phyloP scores from a whole-genome alignment of 2,329 filamentous ascomycete genomes.

The Acephala macrosclerotiorum region DNA sequence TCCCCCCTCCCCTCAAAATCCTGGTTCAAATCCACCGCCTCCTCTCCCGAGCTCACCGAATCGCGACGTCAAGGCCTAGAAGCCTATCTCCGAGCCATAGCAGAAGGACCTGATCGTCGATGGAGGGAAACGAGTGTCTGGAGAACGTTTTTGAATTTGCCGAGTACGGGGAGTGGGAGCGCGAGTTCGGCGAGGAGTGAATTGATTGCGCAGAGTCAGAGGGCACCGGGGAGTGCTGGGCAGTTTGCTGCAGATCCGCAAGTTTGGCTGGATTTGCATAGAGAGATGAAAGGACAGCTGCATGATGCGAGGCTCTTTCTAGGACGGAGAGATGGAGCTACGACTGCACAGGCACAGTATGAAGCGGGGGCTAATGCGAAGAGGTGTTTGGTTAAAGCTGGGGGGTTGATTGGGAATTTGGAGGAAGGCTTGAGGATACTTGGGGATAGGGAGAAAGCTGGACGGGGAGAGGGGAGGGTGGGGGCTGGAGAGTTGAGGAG shows the following conservation, averaged over 20 bases:
- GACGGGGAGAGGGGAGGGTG: slow-evolving; percentile 48
- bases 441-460: slow-evolving; percentile 53
- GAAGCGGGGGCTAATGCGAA: slow-evolving; percentile 80
- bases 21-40: slow-evolving; percentile 78
- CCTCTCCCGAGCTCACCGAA: slow-evolving; percentile 73
- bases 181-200: slow-evolving; percentile 40
- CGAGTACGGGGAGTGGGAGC: slow-evolving; percentile 51
- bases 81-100: slow-evolving; percentile 74
- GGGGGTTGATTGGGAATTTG: slow-evolving; percentile 67
- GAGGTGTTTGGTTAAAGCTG: slow-evolving; percentile 73
- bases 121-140: slow-evolving; percentile 80
- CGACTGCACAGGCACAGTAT: slow-evolving; percentile 57
- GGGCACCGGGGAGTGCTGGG: slow-evolving; percentile 31
- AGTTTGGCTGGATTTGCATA: slow-evolving; percentile 79
- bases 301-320: slow-evolving; percentile 71
- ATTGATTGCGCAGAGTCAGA: slow-evolving; percentile 39
- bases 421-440: slow-evolving; percentile 69
- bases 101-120: slow-evolving; percentile 74
- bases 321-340: slow-evolving; percentile 71
- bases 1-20: slow-evolving; percentile 74
- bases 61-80: slow-evolving; percentile 74
- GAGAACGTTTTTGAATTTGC: slow-evolving; percentile 77
- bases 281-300: slow-evolving; percentile 75
- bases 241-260: slow-evolving; percentile 41
- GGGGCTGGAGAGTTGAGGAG: slow-evolving; percentile 79